Conservation (phyloP, 768 basidiomycete species). For the Termitomyces sp. region DNA sequence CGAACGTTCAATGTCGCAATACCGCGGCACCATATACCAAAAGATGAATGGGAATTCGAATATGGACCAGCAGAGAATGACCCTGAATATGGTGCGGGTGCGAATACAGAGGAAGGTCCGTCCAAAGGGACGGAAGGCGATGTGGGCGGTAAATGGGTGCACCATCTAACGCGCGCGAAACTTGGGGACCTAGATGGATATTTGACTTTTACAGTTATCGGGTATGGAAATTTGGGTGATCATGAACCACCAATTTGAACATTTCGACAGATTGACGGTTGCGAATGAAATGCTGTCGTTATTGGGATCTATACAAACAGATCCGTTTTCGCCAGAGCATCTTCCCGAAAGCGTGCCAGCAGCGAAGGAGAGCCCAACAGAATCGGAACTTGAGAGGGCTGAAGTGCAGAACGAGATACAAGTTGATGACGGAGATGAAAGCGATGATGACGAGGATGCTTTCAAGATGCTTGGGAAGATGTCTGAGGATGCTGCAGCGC, state of each 20-base stretch:
- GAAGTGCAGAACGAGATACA: conserved; percentile 14
- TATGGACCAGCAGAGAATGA: conserved; percentile 80
- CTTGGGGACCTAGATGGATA: conserved; percentile 66
- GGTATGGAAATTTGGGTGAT: conserved; percentile 43
- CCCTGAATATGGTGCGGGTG: conserved; percentile 54
- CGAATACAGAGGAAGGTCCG: conserved; percentile 18
- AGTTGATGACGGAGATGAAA: conserved; percentile 13
- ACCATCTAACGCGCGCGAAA: conserved; percentile 58
- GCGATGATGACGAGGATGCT: conserved; percentile 21
- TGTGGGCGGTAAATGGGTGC: conserved; percentile 74
- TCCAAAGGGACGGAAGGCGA: conserved; percentile 28
- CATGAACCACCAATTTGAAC: conserved; percentile 5
- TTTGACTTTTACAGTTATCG: conserved; percentile 83
- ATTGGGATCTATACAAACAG: conserved; percentile 72
- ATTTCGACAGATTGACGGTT: conserved; percentile 59
- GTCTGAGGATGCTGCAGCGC: conserved; percentile 18
- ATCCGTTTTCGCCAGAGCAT: conserved; percentile 69
- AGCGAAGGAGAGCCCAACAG: conserved; percentile 11
- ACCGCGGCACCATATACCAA: conserved; percentile 85
- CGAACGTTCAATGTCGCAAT: conserved; percentile 95
- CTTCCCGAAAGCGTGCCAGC: conserved; percentile 21
- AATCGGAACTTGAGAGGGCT: conserved; percentile 16
- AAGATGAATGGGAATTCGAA: conserved; percentile 78
- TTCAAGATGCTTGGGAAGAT: conserved; percentile 21
- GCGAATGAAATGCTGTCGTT: conserved; percentile 94